Evolutionary conservation across 495 filamentous ascomycete genomes (phyloP).

Genomic region (Glonium stellatum): DNA sequence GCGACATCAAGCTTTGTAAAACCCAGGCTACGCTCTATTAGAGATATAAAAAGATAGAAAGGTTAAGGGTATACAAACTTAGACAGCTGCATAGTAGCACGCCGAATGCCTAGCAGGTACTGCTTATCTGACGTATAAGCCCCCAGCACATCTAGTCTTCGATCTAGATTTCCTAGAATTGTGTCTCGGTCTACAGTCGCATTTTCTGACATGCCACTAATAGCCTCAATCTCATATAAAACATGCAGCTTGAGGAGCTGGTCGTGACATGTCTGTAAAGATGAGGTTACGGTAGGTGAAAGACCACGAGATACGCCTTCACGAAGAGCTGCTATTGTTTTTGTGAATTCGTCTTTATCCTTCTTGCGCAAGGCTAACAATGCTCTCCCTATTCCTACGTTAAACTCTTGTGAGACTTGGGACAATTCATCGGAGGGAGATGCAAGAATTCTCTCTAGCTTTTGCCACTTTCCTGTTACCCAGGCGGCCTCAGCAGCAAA

Average conservation of each 20-base stretch:
- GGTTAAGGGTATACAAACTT: constrained; percentile 41
- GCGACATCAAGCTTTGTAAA: constrained; percentile 65
- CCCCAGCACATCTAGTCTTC: constrained; percentile 75
- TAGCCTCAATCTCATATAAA: constrained; percentile 77
- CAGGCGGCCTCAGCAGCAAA: constrained; percentile 87
- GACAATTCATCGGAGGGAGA: constrained; percentile 38
- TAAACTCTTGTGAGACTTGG: constrained; percentile 62
- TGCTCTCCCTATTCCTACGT: constrained; percentile 68
- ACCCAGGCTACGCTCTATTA: constrained; percentile 32
- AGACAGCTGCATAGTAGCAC: constrained; percentile 75
- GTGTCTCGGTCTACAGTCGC: constrained; percentile 38
- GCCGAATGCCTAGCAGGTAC: constrained; percentile 79
- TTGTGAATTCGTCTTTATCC: constrained; percentile 48
- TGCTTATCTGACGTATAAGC: constrained; percentile 87
- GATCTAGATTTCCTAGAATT: constrained; percentile 55
- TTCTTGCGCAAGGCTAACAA: constrained; percentile 57
- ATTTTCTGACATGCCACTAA: constrained; percentile 48
- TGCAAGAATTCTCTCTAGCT: constrained; percentile 61
- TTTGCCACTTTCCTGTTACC: constrained; percentile 76
- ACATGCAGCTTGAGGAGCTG: constrained; percentile 76
- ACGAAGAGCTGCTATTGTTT: constrained; percentile 56
- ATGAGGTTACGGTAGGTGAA: constrained; percentile 64
- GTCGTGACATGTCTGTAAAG: constrained; percentile 74
- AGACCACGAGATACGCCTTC: constrained; percentile 65
- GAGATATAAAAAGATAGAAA: constrained; percentile 8